Evolutionary conservation across 2,329 filamentous ascomycete species (phyloP).

Genomic region (Dothistroma septosporum): DNA sequence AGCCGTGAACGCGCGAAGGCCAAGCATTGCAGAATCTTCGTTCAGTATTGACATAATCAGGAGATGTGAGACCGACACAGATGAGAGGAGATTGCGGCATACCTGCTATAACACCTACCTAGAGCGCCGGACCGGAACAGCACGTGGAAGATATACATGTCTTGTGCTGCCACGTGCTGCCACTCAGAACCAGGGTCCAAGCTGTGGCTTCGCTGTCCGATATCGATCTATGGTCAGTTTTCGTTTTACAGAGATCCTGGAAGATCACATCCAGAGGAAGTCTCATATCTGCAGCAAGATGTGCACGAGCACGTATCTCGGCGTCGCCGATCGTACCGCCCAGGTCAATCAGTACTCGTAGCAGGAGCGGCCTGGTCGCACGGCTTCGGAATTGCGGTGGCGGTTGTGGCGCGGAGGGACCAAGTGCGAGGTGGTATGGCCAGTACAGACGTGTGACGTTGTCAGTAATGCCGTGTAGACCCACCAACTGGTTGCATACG

Average conservation of each 20-base stretch:
- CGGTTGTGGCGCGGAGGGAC: neutral
- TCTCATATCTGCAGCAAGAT: neutral
- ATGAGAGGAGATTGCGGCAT: neutral
- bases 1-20: neutral
- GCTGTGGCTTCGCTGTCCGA: neutral
- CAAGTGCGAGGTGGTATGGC: neutral
- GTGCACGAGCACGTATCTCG: neutral
- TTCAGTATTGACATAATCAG: neutral
- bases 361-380: neutral
- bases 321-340: neutral
- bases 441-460: neutral
- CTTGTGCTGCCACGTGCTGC: neutral
- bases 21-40: neutral
- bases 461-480: neutral
- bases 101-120: constrained; percentile 1
- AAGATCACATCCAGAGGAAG: neutral
- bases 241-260: neutral
- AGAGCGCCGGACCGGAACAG: neutral
- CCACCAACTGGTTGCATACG: no score
- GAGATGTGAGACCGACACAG: neutral
- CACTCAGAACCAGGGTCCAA: neutral
- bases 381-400: neutral
- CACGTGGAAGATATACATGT: neutral
- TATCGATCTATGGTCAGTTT: neutral
- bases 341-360: neutral